Evolutionary conservation across 2,329 filamentous ascomycete species (phyloP), one percentile per base, ranked within the genome.

Genomic region (Microsporum ferrugineum): DNA sequence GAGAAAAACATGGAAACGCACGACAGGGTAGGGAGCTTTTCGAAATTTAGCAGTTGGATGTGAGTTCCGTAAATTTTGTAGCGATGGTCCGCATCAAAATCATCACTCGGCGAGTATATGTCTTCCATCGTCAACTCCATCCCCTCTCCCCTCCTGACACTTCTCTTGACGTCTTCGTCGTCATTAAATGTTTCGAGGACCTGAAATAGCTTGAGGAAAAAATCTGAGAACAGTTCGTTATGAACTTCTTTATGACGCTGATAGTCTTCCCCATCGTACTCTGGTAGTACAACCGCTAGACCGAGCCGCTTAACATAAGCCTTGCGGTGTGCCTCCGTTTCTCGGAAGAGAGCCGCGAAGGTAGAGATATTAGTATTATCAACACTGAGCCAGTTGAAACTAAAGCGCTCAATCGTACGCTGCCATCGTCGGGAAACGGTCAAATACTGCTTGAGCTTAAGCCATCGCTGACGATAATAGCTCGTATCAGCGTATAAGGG

Each of bases 391-490:
- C 45, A 7, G 4, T 34, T 34, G 47, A 60, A 27, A 14, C n/a
- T 17, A n/a, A 55, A 55, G 10, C 27, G 51, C 27, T 55, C 51
- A 12, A 55, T 31, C 14, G 27, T 31, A 6, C 51, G 12, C 47
- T 60, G 58, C 58, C 58, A 60, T 10, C 45, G 58, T 4, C 58
- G 43, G n/a, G 58, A 60, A 27, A 60, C 45, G n/a, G 58, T 60
- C 43, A 60, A 14, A 49, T 60, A 60, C 29, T 45, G 14, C 36
- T 17, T 47, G 14, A 43, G 51, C 29, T 43, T 49, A 23, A 23
- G 17, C 17, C 17, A 23, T 23, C 17, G 17, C 17, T 23, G 17
- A 23, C 17, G 17, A 23, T 23, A 23, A 23, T 23, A 23, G 17
- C 17, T 23, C 17, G 17, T 23, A 23, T 23, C 17, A 23, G 17